phyloP scores from a whole-genome alignment of 257 asterid genomes.

The Perilla frutescens region DNA sequence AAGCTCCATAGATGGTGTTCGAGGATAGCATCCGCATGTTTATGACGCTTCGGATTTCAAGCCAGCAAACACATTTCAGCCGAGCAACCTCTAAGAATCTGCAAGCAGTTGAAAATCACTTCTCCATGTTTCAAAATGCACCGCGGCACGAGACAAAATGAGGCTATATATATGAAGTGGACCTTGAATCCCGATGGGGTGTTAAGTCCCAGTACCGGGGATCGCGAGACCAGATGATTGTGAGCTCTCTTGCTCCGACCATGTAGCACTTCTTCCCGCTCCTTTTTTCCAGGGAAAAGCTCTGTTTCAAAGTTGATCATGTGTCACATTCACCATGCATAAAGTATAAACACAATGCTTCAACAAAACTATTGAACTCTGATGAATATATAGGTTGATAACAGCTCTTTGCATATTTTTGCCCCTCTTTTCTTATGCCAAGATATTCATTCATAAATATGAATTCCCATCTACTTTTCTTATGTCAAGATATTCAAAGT shows the following conservation, averaged over 20 bases:
- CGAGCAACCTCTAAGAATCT: no score
- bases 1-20: slow-evolving; percentile 9
- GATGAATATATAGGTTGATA: no score
- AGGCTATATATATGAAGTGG: no score
- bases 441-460: no score
- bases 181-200: slow-evolving; percentile 10
- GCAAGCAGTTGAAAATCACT: neutral
- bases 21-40: neutral
- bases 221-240: neutral
- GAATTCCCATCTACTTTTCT: no score
- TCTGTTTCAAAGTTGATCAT: slow-evolving; percentile 18
- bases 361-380: no score
- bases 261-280: slow-evolving; percentile 39
- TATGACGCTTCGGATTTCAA: neutral
- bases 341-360: no score
- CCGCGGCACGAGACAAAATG: no score
- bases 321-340: no score
- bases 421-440: slow-evolving; percentile 27
- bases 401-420: slow-evolving; percentile 14
- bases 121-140: neutral
- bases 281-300: slow-evolving; percentile 39
- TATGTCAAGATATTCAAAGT: slow-evolving; percentile 18
- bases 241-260: no score
- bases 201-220: slow-evolving; percentile 26
- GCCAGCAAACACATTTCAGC: neutral